phyloP scores from a whole-genome alignment of 2,329 filamentous ascomycete species.

The Diaporthe nobilis region DNA sequence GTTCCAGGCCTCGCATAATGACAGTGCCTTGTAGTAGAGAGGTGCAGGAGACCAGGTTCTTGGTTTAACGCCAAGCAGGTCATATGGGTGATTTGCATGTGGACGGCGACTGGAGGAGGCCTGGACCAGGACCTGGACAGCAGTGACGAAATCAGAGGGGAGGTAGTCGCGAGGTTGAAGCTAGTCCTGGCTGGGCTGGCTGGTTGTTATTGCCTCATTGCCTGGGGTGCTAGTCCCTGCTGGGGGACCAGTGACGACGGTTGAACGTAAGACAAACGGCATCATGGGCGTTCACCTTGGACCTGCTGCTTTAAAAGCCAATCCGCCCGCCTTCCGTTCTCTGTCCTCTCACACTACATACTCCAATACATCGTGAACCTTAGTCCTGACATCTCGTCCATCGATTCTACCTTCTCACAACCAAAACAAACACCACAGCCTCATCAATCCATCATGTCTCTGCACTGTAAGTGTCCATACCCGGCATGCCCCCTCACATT shows the following conservation, averaged over 20 bases:
- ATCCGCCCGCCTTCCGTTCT: conserved; percentile 12
- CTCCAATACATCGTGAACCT: conserved; percentile 19
- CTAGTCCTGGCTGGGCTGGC: conserved; percentile 26
- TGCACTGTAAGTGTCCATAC: conserved; percentile 65
- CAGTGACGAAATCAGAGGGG: conserved; percentile 39
- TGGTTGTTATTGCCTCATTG: conserved; percentile 40
- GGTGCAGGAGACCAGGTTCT: background rate
- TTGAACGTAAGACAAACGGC: conserved; percentile 41
- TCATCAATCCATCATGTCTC: conserved; percentile 62
- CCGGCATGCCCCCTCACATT: background rate
- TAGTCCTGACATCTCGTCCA: background rate
- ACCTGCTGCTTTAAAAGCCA: conserved; percentile 35
- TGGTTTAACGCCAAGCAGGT: background rate
- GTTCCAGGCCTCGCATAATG: conserved; percentile 7
- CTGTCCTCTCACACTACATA: background rate
- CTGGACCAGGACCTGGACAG: conserved; percentile 11
- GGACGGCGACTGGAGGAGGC: background rate
- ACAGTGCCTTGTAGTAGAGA: background rate
- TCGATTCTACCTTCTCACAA: background rate
- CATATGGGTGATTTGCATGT: background rate
- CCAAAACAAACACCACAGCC: conserved; percentile 19
- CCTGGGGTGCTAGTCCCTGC: conserved; percentile 32
- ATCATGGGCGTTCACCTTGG: conserved; percentile 20
- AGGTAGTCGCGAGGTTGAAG: conserved; percentile 11
- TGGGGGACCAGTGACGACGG: conserved; percentile 40